These are phyloP conservation scores for Amanita polypyramis DNA, from an alignment of 768 basidiomycete genomes.

Conservation along the genomic window DNA sequence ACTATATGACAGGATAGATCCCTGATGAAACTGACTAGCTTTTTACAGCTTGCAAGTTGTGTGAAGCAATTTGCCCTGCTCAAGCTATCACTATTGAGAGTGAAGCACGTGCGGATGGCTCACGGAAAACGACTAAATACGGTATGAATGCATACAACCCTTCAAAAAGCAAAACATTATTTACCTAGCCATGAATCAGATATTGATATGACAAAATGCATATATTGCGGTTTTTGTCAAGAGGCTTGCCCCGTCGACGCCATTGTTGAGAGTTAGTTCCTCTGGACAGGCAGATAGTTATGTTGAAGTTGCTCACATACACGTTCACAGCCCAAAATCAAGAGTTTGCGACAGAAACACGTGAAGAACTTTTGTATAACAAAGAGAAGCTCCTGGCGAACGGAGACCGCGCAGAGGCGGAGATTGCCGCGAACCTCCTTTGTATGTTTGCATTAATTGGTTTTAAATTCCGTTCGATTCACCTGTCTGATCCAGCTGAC, in stretches of 20 bases:
- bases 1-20: background rate
- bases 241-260: slow-evolving; percentile 99
- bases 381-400: slow-evolving; percentile 97
- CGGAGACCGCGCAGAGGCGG: slow-evolving; percentile 93
- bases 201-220: slow-evolving; percentile 99
- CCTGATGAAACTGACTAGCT: background rate
- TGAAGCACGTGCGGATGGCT: slow-evolving; percentile 91
- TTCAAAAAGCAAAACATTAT: background rate
- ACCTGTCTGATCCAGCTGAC: slow-evolving; percentile 44
- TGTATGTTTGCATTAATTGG: slow-evolving; percentile 25
- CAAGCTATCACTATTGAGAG: slow-evolving; percentile 99
- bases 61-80: slow-evolving; percentile 98
- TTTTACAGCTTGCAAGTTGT: slow-evolving; percentile 85
- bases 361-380: slow-evolving; percentile 97
- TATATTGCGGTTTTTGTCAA: slow-evolving; percentile 99
- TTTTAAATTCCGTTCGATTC: slow-evolving; percentile 10
- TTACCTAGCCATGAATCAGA: slow-evolving; percentile 33
- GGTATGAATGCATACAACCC: slow-evolving; percentile 34
- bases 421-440: slow-evolving; percentile 91
- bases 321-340: slow-evolving; percentile 77
- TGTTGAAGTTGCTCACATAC: slow-evolving; percentile 7
- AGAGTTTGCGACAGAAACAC: slow-evolving; percentile 94
- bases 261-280: slow-evolving; percentile 90
- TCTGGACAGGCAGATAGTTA: background rate
- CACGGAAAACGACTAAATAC: slow-evolving; percentile 94